Evolutionary conservation across 306 rosid species (phyloP), one percentile per base, ranked within the genome.

Genomic region (Ormosia emarginata): DNA sequence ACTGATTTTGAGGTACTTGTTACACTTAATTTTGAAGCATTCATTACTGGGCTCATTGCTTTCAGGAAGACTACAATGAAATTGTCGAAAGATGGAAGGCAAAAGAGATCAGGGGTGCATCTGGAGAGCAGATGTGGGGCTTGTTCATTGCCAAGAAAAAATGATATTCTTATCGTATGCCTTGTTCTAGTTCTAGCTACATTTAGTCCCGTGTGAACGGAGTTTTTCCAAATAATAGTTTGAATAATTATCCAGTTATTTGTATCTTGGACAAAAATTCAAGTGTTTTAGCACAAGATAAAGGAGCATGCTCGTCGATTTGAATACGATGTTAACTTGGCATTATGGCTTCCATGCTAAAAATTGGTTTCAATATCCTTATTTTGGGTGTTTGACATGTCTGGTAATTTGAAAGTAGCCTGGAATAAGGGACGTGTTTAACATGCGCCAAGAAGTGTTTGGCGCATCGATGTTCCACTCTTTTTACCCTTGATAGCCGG

Each of bases 121-220:
- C 83, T 11, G 80, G 90, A 30, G 95, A 91, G 86, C 95, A 91
- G 77, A 77, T 71, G 81, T 91, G 95, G 95, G 93, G 93, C 7
- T 79, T 85, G 78, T 91, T 95, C 85, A 52, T 92, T 77, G 99
- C 98, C 71, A 88, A 74, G 84, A 95, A 93, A 83, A 86, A 77
- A 2, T 91, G 90, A 88, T 68, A 49, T 40, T 71, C 73, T 43
- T 49, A 13, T 70, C 29, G 14, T 47, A 46, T 57, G 55, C 50
- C 24, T 59, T 52, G 39, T 58, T 58, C 44, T 62, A 43, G 39
- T 58, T 58, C 44, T 62, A 43, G 41, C 57, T 12, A 61, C 30
- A 17, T 47, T 39, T 36, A 49, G 36, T 85, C 10, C 33, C 9
- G n/a, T 69, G 73, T 59, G 47, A 29, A 81, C 30, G 6, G 39